Conservation (phyloP, 306 rosid genomes). For the Glycine latifolia region DNA sequence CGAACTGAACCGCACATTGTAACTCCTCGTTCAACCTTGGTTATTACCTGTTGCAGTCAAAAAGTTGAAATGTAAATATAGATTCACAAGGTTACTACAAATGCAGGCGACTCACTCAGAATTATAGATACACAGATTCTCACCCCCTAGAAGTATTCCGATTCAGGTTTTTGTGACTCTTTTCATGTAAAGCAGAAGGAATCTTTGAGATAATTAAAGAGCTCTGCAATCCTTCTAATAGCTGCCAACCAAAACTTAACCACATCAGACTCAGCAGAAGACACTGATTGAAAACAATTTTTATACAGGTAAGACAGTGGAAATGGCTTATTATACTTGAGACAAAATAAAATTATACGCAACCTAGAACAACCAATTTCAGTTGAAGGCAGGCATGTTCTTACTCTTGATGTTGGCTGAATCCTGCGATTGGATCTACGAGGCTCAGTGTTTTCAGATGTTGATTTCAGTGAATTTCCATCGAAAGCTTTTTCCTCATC, state of each 20-base stretch:
- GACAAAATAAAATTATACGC: not conserved
- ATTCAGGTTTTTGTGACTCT: slow-evolving; percentile 71
- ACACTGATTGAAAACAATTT: not conserved
- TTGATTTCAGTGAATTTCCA: slow-evolving; percentile 54
- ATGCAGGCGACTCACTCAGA: not conserved
- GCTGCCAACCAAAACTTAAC: slow-evolving; percentile 58
- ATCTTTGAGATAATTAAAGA: slow-evolving; percentile 82
- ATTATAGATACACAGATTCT: slow-evolving; percentile 39
- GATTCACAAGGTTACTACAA: slow-evolving; percentile 7
- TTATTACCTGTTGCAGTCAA: slow-evolving; percentile 65
- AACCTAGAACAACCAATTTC: slow-evolving; percentile 18
- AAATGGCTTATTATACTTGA: not conserved
- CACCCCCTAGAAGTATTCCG: slow-evolving; percentile 74
- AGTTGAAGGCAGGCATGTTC: slow-evolving; percentile 27
- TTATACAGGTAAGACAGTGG: not conserved
- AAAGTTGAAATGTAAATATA: slow-evolving; percentile 41
- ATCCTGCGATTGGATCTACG: slow-evolving; percentile 95
- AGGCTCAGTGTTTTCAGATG: slow-evolving; percentile 71
- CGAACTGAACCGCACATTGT: slow-evolving; percentile 30
- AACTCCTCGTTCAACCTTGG: slow-evolving; percentile 53
- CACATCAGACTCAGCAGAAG: slow-evolving; percentile 12
- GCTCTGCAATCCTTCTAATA: slow-evolving; percentile 96
- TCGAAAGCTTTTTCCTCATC: slow-evolving; percentile 61
- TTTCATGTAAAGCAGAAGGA: slow-evolving; percentile 80
- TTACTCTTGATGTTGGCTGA: slow-evolving; percentile 97